Base-by-base conservation (phyloP, 2,329 filamentous ascomycete genomes). In the Salinomyces thailandicus region DNA sequence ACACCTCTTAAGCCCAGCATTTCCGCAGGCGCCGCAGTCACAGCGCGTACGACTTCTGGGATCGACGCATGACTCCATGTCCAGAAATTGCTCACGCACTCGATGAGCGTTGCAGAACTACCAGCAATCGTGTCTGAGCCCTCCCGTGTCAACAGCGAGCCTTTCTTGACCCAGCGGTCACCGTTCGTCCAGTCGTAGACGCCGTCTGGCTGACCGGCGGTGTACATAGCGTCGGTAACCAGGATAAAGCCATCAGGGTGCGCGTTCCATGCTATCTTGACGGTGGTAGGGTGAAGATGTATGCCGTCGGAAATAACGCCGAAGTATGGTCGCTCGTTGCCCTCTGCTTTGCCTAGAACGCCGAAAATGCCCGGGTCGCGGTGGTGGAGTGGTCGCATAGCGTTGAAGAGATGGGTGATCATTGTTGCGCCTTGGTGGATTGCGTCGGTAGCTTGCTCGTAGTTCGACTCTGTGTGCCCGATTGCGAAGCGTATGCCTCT, bases 401-500 rank as follows among this genome's bases (percentile, higher is more conserved):
- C 86, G 58, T 94, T 94, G 73, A 93, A 94, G 1, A 94, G 70
- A 54, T 94, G 86, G 0, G 86, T 94, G 47, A 94, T 82, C 84
- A 93, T 93, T 33, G 74, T 82, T 2, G 83, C 84, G 35, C 86
- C 86, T 5, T 77, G 71, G n/a, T 66, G 67, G 3, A 91, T 73
- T 14, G 83, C 82, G 4, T 66, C 62, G 3, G 79, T 76, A 1
- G 83, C 85, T 55, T 89, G 72, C 59, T 93, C 84, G 55, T 89
- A 93, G 0, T 81, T 85, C 11, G 85, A 82, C 58, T 93, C 84
- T 0, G 85, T 85, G 62, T 94, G 86, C 5, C 86, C 86, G 45
- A 93, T 81, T 2, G 83, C 81, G 60, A 77, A 85, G 48, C 82
- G 68, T 51, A 93, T 86, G 41, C 74, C 77, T 30, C 72, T 68